Base-by-base conservation (phyloP, 2,329 filamentous ascomycete species). In the Didymella pinodella region DNA sequence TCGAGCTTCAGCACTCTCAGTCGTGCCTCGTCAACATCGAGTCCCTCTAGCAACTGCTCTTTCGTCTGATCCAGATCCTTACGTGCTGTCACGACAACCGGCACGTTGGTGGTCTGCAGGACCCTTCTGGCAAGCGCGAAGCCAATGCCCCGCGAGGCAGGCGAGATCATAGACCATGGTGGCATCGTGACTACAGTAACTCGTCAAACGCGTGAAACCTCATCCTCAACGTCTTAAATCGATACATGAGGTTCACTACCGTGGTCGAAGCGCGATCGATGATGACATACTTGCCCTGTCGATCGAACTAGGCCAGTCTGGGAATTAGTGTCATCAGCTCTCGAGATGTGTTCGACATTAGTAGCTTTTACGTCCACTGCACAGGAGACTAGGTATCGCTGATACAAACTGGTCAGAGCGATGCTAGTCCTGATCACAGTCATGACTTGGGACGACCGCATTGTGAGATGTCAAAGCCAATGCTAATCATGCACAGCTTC, bases 101-200 rank as follows among this genome's bases (percentile, higher is more conserved):
- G 86, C 14, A 85, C 78, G 28, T 79, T 79, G 7, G 86, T 88
- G 10, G 82, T 85, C 54, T 80, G 75, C 7, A 90, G 78, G 7
- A 90, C 76, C 55, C 83, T 82, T 49, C 85, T 81, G 2, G 86
- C 83, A 28, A 90, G 77, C 41, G 86, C 83, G 62, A 87, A 83
- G 16, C 87, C 88, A 65, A 90, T 85, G 62, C 88, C 87, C 63
- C 86, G 80, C 7, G 86, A 89, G 29, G 86, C 83, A 2, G 88
- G 88, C 12, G 83, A 84, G 6, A 86, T 78, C 18, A 86, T 72
- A 16, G 77, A 77, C 81, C 81, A 83, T 14, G 81, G 80, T 50
- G 75, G 72, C 80, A 82, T 82, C 16, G 25, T 51, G 34, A 54
- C 7, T 31, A 25, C 12, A 40, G 18, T 10, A n/a, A 4, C 6